A percentile compares a stretch with the other conserved stretches of the same genome.
phyloP scores from a whole-genome alignment of 73 alveolate genomes.

The Stentor roeselii region DNA sequence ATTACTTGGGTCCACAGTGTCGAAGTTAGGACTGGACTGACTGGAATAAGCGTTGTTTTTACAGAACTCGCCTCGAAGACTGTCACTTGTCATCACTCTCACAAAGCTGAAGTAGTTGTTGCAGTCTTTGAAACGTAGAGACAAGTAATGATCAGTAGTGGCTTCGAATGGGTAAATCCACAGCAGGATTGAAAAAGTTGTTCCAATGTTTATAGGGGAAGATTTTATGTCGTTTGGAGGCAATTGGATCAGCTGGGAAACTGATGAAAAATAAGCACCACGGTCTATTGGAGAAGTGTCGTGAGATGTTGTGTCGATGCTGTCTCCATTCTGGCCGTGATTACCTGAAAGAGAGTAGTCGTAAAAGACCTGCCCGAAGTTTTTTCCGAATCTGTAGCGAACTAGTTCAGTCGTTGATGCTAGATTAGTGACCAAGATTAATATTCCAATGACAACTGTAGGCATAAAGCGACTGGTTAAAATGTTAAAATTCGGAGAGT shows the following conservation, averaged over 20 bases:
- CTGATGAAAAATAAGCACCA: background rate
- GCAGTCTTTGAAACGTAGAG: background rate
- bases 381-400: background rate
- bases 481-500: no score
- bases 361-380: background rate
- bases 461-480: no score
- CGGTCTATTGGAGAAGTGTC: background rate
- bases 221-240: background rate
- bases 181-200: background rate
- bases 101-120: no score
- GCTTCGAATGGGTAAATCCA: background rate
- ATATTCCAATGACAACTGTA: no score
- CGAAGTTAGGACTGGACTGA: background rate
- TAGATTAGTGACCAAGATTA: no score
- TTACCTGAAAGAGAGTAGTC: background rate
- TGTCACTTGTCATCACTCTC: background rate
- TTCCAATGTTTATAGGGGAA: background rate
- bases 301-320: background rate
- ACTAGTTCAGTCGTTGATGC: background rate
- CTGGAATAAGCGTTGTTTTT: background rate
- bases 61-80: background rate
- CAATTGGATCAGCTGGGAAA: background rate
- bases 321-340: background rate
- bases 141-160: background rate
- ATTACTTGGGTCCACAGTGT: background rate